Evolutionary conservation across 305 asterid species (phyloP), one percentile per base, ranked within the genome.

Genomic region (Fraxinus nigra): DNA sequence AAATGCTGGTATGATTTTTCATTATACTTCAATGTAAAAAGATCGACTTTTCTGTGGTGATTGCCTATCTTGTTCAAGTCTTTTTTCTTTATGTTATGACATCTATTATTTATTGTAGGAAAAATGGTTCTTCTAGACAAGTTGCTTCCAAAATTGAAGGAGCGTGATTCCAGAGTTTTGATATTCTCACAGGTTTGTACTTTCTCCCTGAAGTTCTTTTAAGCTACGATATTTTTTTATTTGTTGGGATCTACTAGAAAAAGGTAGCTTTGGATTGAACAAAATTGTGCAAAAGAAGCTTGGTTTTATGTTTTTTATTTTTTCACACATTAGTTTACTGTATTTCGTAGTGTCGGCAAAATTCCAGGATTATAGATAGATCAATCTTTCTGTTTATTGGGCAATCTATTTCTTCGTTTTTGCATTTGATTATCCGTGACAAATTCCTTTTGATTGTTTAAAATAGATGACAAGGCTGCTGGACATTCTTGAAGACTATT

Each of bases 101-200:
- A n/a, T 33, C 43, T 26, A 70, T 54, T 5, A n/a, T 56, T 81
- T 51, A 73, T 85, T 84, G 80, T 88, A 95, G 98, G 99, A 76
- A 95, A 94, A 92, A 92, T 95, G 98, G 99, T 95, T 88, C 95
- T 97, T 85, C 92, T 97, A 63, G 99, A 97, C 90, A 95, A 97
- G 91, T 88, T 97, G 90, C 98, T 97, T 46, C 98, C 96, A 48
- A 97, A 93, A 86, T 87, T 96, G 75, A 96, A 96, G 92, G 98
- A 96, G 86, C 99, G 99, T 51, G 97, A 93, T 87, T 96, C 99
- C 4, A 93, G 99, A 87, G 99, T 96, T 85, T 83, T 96, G 87
- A 96, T 96, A 85, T 96, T 96, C 83, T 94, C 99, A 18, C 99
- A 96, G 98, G 99, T 96, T 63, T 34, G 78, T 56, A 13, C 34